Conservation (phyloP, 1,284 basidiomycete genomes). For the Ustilago xerochloae region DNA sequence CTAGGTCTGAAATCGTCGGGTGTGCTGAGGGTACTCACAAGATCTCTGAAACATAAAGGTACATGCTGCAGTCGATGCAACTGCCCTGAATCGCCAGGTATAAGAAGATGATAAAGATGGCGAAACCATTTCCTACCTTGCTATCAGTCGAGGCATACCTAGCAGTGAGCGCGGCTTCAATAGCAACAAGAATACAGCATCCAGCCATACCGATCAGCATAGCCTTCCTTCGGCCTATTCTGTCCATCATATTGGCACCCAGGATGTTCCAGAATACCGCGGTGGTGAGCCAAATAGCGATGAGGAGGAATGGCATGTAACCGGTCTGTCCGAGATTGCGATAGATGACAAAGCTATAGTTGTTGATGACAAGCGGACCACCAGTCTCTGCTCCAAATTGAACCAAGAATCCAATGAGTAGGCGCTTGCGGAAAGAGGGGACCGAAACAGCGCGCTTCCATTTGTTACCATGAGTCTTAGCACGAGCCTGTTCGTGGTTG, state of each 20-base stretch:
- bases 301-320: slow-evolving; percentile 1
- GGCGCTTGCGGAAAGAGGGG: neutral
- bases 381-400: neutral
- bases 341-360: slow-evolving; percentile 3
- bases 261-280: neutral
- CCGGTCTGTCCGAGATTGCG: neutral
- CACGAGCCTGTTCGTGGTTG: neutral
- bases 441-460: neutral
- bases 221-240: neutral
- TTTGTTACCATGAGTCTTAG: neutral
- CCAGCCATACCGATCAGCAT: neutral
- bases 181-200: neutral
- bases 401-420: neutral
- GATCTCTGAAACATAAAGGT: neutral
- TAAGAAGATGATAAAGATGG: slow-evolving; percentile 2
- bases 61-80: slow-evolving; percentile 1
- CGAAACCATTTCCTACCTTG: neutral
- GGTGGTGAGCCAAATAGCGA: neutral
- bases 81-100: neutral
- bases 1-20: neutral
- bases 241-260: neutral
- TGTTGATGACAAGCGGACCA: neutral
- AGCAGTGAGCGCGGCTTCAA: neutral
- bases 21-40: neutral
- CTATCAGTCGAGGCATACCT: slow-evolving; percentile 3